Evolutionary conservation across 169 alveolate genomes (phyloP).

Genomic region (Eimeria falciformis): DNA sequence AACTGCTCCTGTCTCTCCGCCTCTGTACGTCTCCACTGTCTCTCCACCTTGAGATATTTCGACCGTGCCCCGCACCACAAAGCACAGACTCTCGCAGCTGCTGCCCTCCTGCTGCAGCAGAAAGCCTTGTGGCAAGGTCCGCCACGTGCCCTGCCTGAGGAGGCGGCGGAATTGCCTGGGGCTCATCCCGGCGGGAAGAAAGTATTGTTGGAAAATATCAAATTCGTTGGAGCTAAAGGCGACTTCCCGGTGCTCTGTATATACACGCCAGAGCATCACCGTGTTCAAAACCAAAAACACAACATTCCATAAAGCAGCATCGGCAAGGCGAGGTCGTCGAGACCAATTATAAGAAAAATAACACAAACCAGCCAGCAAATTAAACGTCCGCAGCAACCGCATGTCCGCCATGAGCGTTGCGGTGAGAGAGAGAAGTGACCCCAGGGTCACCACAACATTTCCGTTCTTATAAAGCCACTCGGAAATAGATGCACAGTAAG

Average conservation of each 20-base stretch:
- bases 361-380: slow-evolving; percentile 70
- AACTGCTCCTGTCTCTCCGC: slow-evolving; percentile 66
- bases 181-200: slow-evolving; percentile 76
- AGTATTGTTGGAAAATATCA: slow-evolving; percentile 68
- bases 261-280: slow-evolving; percentile 73
- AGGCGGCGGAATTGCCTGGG: slow-evolving; percentile 72
- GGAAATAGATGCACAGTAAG: slow-evolving; percentile 29
- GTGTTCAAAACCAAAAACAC: slow-evolving; percentile 62
- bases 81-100: slow-evolving; percentile 25
- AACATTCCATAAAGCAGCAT: slow-evolving; percentile 75
- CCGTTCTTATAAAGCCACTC: slow-evolving; percentile 70
- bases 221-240: slow-evolving; percentile 70
- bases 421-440: slow-evolving; percentile 74
- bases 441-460: slow-evolving; percentile 69
- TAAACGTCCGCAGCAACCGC: slow-evolving; percentile 74
- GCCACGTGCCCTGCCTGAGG: slow-evolving; percentile 64
- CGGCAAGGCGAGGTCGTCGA: slow-evolving; percentile 67
- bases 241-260: slow-evolving; percentile 76
- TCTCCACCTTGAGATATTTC: slow-evolving; percentile 73
- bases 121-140: slow-evolving; percentile 57
- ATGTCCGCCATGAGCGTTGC: slow-evolving; percentile 75
- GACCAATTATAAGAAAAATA: slow-evolving; percentile 72
- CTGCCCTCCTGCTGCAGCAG: slow-evolving; percentile 47
- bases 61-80: slow-evolving; percentile 69
- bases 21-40: slow-evolving; percentile 56